phyloP scores from a whole-genome alignment of 352 stramenopile genomes.

The Stephanocyclus meneghinianus region DNA sequence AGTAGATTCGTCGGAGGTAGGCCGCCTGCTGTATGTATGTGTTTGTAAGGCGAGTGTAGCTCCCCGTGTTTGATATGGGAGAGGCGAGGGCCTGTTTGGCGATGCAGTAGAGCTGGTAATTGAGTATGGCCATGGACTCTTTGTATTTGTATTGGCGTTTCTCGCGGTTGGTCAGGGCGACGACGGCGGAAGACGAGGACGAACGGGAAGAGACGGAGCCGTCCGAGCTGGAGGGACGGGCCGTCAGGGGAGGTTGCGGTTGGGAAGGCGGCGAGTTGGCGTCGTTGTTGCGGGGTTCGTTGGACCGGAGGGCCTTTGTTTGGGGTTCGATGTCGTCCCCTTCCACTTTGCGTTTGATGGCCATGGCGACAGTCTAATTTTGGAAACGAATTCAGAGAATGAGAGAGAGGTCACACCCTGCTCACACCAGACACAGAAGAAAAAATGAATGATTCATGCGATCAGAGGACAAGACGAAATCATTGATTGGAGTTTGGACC shows the following conservation, averaged over 20 bases:
- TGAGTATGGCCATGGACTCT: neutral
- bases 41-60: neutral
- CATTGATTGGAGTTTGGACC: too few relatives aligned
- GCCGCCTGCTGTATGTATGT: slow-evolving; percentile 13
- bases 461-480: too few relatives aligned
- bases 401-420: too few relatives aligned
- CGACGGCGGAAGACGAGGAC: neutral
- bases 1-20: slow-evolving; percentile 19
- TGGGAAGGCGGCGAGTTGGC: neutral
- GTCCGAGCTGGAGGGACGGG: neutral
- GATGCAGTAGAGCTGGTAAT: neutral
- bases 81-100: neutral
- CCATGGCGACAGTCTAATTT: neutral
- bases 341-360: slow-evolving; percentile 9
- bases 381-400: too few relatives aligned
- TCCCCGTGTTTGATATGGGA: neutral
- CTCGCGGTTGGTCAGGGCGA: neutral
- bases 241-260: neutral
- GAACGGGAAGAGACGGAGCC: too few relatives aligned
- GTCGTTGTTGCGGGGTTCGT: neutral
- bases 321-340: neutral
- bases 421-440: too few relatives aligned
- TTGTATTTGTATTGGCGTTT: slow-evolving; percentile 3
- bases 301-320: neutral
- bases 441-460: too few relatives aligned